A percentile compares a stretch with the other conserved stretches of the same genome.
phyloP scores from a whole-genome alignment of 2,329 filamentous ascomycete species.

The Nannizziopsis barbatae region DNA sequence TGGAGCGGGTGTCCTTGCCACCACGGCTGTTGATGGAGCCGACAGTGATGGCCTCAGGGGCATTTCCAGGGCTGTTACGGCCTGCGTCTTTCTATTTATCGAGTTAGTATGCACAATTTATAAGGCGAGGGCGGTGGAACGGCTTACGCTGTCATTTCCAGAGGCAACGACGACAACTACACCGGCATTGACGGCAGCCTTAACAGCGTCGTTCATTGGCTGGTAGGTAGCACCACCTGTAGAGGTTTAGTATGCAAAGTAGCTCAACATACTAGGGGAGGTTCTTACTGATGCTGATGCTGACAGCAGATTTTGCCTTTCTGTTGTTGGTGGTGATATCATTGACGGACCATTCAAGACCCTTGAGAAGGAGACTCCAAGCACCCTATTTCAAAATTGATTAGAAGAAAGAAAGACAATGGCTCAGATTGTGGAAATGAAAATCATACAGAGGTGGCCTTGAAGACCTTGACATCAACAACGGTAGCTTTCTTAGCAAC shows the following conservation, averaged over 20 bases:
- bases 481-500: conserved; percentile 97
- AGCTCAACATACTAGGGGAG: not conserved
- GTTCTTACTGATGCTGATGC: conserved; percentile 8
- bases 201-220: conserved; percentile 69
- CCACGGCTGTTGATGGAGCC: conserved; percentile 6
- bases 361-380: conserved; percentile 4
- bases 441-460: not conserved
- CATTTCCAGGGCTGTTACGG: conserved; percentile 6
- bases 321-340: conserved; percentile 4
- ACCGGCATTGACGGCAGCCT: conserved; percentile 81
- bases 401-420: not conserved
- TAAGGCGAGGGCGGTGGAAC: conserved; percentile 84
- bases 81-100: conserved; percentile 2
- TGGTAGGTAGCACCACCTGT: conserved; percentile 4
- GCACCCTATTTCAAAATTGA: not conserved
- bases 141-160: conserved; percentile 93
- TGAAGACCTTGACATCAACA: conserved; percentile 93
- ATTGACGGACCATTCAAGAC: conserved; percentile 8
- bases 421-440: not conserved
- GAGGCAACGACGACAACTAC: conserved; percentile 97
- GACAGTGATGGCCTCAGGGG: conserved; percentile 1
- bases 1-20: conserved; percentile 1
- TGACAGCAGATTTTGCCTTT: not conserved
- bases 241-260: not conserved
- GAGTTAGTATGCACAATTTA: conserved; percentile 35